Evolutionary conservation across 768 basidiomycete genomes (phyloP).

Genomic region (Amyloporia xantha): DNA sequence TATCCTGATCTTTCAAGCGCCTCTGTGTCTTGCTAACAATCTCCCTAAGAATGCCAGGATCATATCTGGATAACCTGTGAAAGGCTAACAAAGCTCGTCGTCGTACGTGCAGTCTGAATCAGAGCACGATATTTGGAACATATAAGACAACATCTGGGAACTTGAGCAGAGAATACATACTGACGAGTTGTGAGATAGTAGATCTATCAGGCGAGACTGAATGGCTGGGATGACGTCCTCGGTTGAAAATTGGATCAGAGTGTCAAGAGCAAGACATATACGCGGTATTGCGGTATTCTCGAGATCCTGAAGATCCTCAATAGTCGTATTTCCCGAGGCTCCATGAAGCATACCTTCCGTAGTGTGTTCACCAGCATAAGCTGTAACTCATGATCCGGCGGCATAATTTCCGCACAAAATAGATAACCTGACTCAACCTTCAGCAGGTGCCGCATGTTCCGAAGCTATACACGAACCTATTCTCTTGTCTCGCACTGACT

Average conservation of each 20-base stretch:
- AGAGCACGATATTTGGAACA: neutral
- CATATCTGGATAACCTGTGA: conserved; percentile 41
- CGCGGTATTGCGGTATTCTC: conserved; percentile 48
- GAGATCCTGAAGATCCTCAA: conserved; percentile 48
- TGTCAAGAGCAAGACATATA: conserved; percentile 69
- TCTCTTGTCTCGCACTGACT: conserved; percentile 53
- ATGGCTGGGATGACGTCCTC: conserved; percentile 74
- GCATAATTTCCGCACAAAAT: conserved; percentile 73
- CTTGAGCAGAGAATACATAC: conserved; percentile 32
- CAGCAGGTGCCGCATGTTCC: neutral
- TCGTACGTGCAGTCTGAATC: conserved; percentile 48
- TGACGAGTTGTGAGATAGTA: conserved; percentile 74
- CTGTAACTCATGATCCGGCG: conserved; percentile 57
- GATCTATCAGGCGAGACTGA: conserved; percentile 52
- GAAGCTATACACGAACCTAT: conserved; percentile 40
- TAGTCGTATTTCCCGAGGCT: neutral
- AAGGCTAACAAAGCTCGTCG: conserved; percentile 57
- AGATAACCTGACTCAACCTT: conserved; percentile 51
- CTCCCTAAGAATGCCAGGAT: conserved; percentile 39
- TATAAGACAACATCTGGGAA: neutral
- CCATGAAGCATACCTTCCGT: conserved; percentile 50
- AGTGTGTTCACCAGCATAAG: conserved; percentile 85
- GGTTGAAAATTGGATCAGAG: conserved; percentile 52
- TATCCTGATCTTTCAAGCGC: conserved; percentile 38
- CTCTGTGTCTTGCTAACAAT: conserved; percentile 33